Evolutionary conservation across 495 filamentous ascomycete genomes (phyloP).

Genomic region (Penicillium psychrofluorescens): DNA sequence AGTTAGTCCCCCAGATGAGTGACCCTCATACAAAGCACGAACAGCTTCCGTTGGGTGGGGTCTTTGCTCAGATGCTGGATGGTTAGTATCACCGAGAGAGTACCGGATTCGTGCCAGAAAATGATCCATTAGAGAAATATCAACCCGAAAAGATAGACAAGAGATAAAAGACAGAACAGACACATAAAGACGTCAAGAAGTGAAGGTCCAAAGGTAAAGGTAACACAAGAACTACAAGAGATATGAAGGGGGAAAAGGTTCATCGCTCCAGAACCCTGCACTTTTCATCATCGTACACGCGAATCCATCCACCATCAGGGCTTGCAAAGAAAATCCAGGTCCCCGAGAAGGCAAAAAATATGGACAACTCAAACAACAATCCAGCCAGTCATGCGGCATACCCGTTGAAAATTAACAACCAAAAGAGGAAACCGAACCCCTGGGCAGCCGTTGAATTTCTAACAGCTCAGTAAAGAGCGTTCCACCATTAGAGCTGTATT

Average conservation of each 20-base stretch:
- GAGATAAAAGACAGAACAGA: constrained; percentile 7
- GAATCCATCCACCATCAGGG: not conserved
- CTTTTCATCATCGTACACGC: constrained; percentile 11
- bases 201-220: constrained; percentile 2
- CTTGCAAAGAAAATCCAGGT: not conserved
- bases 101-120: constrained; percentile 10
- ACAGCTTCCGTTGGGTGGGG: too few species aligned
- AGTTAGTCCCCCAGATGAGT: too few species aligned
- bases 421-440: constrained; percentile 1
- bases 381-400: constrained; percentile 1
- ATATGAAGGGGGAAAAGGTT: constrained; percentile 5
- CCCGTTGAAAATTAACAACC: not conserved
- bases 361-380: not conserved
- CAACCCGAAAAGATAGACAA: constrained; percentile 19
- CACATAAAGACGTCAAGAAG: constrained; percentile 3
- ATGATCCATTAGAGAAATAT: constrained; percentile 22
- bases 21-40: too few species aligned
- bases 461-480: not conserved
- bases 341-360: constrained; percentile 1
- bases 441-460: not conserved
- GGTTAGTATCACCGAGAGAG: not conserved
- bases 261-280: constrained; percentile 13
- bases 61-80: too few species aligned
- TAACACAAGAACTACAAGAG: constrained; percentile 4
- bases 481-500: too few species aligned